A percentile compares a stretch with the other conserved stretches of the same genome.
These are phyloP conservation scores for Picochlorum sp. DNA, from an alignment of 139 green algal species.

Conservation along the genomic window DNA sequence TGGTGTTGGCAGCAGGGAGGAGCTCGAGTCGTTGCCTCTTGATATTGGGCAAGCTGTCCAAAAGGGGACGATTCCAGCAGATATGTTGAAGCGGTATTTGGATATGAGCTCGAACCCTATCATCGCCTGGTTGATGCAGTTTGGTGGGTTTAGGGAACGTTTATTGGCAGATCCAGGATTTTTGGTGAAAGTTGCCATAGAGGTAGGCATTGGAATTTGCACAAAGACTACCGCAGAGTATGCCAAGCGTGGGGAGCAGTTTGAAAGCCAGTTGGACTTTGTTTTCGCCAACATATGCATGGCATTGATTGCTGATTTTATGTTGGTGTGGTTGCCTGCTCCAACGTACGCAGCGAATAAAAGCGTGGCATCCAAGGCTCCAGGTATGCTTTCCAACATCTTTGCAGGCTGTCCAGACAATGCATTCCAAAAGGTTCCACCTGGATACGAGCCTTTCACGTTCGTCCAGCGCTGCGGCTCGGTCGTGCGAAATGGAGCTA, in stretches of 20 bases:
- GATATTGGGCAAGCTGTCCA: constrained; percentile 59
- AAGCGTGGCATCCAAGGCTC: neutral
- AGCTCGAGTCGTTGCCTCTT: constrained; percentile 21
- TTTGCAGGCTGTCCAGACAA: constrained; percentile 90
- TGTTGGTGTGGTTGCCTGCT: constrained; percentile 96
- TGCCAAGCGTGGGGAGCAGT: constrained; percentile 56
- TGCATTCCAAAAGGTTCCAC: constrained; percentile 75
- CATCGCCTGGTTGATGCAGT: constrained; percentile 10
- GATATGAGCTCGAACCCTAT: constrained; percentile 50
- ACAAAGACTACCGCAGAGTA: constrained; percentile 91
- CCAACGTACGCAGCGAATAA: constrained; percentile 61
- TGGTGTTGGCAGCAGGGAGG: constrained; percentile 11
- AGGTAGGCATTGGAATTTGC: constrained; percentile 86
- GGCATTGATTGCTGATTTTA: constrained; percentile 97
- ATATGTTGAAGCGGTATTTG: constrained; percentile 67
- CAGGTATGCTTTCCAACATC: constrained; percentile 29
- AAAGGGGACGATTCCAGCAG: constrained; percentile 42
- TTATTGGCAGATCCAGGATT: constrained; percentile 89
- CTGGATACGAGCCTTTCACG: constrained; percentile 54
- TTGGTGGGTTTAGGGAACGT: constrained; percentile 78
- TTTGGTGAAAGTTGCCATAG: constrained; percentile 72
- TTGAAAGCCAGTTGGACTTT: constrained; percentile 83
- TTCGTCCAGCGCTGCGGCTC: constrained; percentile 66
- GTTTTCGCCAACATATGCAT: constrained; percentile 93
- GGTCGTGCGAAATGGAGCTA: constrained; percentile 75